Percentiles rank a stretch among this genome's conserved stretches.
Evolutionary conservation across 129 eudicot genomes (phyloP).

Genomic region (Dittrichia graveolens): DNA sequence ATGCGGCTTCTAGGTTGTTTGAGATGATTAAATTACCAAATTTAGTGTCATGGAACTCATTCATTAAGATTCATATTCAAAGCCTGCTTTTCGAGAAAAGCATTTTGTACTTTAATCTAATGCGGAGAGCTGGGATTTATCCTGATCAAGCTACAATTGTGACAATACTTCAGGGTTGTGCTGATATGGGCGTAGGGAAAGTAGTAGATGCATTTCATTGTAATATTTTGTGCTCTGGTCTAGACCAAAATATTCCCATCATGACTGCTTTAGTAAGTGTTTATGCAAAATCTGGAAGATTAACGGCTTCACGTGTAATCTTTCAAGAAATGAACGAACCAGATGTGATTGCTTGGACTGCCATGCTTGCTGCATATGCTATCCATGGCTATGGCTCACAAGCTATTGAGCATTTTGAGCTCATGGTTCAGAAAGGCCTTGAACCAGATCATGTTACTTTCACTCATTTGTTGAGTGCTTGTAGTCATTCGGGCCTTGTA

Average conservation of each 20-base stretch:
- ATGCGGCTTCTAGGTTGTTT: slow-evolving; percentile 33
- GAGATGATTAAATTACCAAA: slow-evolving; percentile 31
- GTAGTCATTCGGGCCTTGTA: slow-evolving; percentile 63
- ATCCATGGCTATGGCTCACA: slow-evolving; percentile 56
- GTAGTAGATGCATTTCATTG: slow-evolving; percentile 44
- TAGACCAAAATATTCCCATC: slow-evolving; percentile 29
- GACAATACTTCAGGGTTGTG: slow-evolving; percentile 46
- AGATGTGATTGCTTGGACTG: slow-evolving; percentile 49
- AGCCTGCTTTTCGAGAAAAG: slow-evolving; percentile 31
- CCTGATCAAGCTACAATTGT: slow-evolving; percentile 60
- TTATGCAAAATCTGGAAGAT: slow-evolving; percentile 51
- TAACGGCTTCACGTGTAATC: slow-evolving; percentile 31
- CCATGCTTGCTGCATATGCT: slow-evolving; percentile 54
- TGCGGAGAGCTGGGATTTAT: slow-evolving; percentile 39
- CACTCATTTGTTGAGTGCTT: slow-evolving; percentile 57
- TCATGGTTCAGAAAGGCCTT: slow-evolving; percentile 45
- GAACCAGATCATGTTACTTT: slow-evolving; percentile 63
- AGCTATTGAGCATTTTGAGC: slow-evolving; percentile 42
- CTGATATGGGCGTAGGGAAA: slow-evolving; percentile 40
- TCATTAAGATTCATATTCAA: slow-evolving; percentile 38
- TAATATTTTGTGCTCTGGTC: slow-evolving; percentile 37
- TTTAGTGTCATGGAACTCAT: slow-evolving; percentile 60
- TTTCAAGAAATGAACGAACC: slow-evolving; percentile 42
- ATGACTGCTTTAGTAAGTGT: slow-evolving; percentile 40
- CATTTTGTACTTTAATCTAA: slow-evolving; percentile 30